Conservation (phyloP, 805 yeast species). For the Clavispora phyllophila region DNA sequence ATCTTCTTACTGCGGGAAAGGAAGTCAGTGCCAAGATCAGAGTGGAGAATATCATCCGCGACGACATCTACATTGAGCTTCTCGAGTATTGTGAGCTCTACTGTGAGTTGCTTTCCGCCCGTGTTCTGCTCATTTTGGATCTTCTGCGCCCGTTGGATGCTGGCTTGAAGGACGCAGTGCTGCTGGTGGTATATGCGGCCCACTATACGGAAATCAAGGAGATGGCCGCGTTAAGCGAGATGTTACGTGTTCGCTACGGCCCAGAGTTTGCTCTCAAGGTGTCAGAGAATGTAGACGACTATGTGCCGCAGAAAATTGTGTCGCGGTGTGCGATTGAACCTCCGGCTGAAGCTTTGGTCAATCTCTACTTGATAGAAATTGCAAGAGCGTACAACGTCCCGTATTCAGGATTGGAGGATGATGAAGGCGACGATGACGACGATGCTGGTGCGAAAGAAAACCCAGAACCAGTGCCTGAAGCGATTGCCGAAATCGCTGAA, state of each 20-base stretch:
- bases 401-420: constrained; percentile 48
- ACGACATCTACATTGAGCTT: constrained; percentile 74
- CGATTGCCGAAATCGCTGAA: constrained; percentile 6
- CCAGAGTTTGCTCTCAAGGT: constrained; percentile 58
- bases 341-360: constrained; percentile 61
- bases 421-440: constrained; percentile 26
- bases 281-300: constrained; percentile 40
- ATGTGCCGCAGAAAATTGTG: constrained; percentile 65
- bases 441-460: constrained; percentile 20
- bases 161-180: constrained; percentile 71
- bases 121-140: constrained; percentile 58
- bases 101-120: constrained; percentile 74
- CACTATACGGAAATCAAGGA: constrained; percentile 76
- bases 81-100: constrained; percentile 76
- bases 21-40: constrained; percentile 79
- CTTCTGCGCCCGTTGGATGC: constrained; percentile 42
- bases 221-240: constrained; percentile 52
- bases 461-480: constrained; percentile 16
- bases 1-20: constrained; percentile 61
- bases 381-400: constrained; percentile 76
- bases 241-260: constrained; percentile 61
- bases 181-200: constrained; percentile 63
- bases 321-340: constrained; percentile 61
- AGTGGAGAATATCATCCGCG: constrained; percentile 78
- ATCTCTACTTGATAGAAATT: constrained; percentile 69